These are phyloP conservation scores for Suillus luteus DNA, from an alignment of 768 basidiomycete species.

Conservation along the genomic window DNA sequence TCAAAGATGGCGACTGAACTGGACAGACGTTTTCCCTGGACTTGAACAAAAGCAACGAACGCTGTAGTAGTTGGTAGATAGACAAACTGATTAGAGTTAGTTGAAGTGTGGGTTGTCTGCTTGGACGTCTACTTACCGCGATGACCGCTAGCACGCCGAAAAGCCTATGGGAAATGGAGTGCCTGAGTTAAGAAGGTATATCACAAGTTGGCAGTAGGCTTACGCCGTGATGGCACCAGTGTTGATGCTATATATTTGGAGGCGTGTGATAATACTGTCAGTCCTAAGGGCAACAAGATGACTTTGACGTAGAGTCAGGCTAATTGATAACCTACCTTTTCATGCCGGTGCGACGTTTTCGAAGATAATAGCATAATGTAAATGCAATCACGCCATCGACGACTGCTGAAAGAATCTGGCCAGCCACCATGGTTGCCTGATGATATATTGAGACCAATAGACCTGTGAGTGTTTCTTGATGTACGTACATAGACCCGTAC, in stretches of 20 bases:
- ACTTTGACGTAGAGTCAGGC: too few species aligned
- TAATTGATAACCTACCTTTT: conserved; percentile 9
- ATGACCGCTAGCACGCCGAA: conserved; percentile 15
- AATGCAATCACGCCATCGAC: conserved; percentile 15
- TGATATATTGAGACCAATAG: neutral
- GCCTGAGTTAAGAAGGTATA: neutral
- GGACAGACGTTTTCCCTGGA: conserved; percentile 20
- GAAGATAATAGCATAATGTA: conserved; percentile 18
- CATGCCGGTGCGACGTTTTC: conserved; percentile 15
- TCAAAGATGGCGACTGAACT: neutral
- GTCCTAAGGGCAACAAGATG: conserved; percentile 12
- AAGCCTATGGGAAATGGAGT: conserved; percentile 6
- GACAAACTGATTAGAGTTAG: conserved; percentile 8
- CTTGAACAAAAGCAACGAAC: conserved; percentile 18
- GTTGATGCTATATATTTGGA: conserved; percentile 22
- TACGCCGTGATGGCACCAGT: conserved; percentile 18
- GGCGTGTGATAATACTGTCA: conserved; percentile 16
- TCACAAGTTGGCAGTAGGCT: neutral
- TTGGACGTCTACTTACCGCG: conserved; percentile 4
- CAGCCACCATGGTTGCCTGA: conserved; percentile 17
- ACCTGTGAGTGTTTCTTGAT: neutral
- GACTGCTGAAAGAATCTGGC: conserved; percentile 13
- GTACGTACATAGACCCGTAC: conserved; percentile 13
- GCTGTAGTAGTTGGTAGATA: conserved; percentile 3
- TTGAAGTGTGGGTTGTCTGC: neutral